These are phyloP conservation scores for Dacryopinax spathularia DNA, from an alignment of 768 basidiomycete species.

Conservation along the genomic window DNA sequence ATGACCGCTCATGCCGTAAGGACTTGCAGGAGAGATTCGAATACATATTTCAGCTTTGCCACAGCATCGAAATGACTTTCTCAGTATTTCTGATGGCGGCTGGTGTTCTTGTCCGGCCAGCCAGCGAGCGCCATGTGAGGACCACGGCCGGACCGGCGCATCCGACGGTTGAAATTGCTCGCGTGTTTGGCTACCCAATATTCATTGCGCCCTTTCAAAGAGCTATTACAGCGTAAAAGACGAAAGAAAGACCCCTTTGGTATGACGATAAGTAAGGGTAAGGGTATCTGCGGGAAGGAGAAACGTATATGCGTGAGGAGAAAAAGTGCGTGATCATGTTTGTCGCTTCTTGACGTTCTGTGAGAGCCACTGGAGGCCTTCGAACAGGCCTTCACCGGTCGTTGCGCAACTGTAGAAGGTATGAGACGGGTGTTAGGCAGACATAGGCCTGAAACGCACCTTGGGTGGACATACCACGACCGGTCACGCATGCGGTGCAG, in stretches of 20 bases:
- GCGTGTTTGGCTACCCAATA: too few species aligned
- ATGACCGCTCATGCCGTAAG: too few species aligned
- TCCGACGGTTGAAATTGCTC: too few species aligned
- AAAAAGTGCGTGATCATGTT: background rate
- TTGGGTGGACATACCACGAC: constrained; percentile 98
- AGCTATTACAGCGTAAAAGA: constrained; percentile 2
- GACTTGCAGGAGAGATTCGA: too few species aligned
- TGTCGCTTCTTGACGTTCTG: constrained; percentile 93
- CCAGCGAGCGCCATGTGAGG: too few species aligned
- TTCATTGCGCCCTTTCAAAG: background rate
- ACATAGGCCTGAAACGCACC: constrained; percentile 36
- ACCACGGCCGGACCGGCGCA: too few species aligned
- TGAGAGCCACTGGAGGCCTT: constrained; percentile 93
- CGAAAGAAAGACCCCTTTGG: background rate
- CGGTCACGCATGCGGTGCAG: constrained; percentile 91
- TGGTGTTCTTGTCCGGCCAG: too few species aligned
- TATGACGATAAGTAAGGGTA: constrained; percentile 4
- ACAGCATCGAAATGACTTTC: too few species aligned
- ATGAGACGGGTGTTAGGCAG: background rate
- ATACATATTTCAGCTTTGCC: too few species aligned
- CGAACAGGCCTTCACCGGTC: constrained; percentile 91
- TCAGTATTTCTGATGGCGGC: too few species aligned
- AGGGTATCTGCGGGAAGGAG: constrained; percentile 1
- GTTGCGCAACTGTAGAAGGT: constrained; percentile 62
- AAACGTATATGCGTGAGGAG: constrained; percentile 2